Conservation (phyloP, 129 eudicot species). For the Flaveria brownii region DNA sequence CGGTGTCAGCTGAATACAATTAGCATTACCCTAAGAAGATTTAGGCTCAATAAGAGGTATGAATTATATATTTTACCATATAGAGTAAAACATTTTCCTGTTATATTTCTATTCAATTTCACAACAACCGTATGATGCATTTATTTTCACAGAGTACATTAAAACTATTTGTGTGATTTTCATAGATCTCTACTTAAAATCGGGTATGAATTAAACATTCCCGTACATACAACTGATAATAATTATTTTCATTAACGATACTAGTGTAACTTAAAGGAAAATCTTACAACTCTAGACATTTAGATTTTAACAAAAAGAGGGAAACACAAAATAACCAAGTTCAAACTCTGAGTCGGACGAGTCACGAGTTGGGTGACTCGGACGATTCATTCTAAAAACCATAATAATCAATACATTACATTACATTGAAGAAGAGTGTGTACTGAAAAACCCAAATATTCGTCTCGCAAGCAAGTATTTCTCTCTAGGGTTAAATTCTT, state of each 20-base stretch:
- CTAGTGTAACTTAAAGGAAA: background rate
- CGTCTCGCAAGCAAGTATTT: conserved; percentile 29
- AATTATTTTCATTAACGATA: no score
- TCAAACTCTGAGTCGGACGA: conserved; percentile 32
- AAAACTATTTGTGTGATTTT: no score
- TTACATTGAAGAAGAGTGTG: conserved; percentile 32
- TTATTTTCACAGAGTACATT: no score
- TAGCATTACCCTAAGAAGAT: background rate
- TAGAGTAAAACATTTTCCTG: background rate
- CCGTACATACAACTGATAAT: no score
- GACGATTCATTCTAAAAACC: conserved; percentile 29
- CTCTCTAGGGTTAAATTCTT: conserved; percentile 36
- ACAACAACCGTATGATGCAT: background rate
- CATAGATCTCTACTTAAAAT: no score
- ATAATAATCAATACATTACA: conserved; percentile 20
- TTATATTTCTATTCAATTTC: no score
- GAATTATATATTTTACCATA: background rate
- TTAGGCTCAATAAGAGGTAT: background rate
- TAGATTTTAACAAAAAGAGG: conserved; percentile 11
- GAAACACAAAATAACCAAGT: conserved; percentile 11
- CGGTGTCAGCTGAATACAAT: background rate
- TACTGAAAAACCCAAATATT: conserved; percentile 35
- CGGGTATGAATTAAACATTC: no score
- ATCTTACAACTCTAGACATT: background rate
- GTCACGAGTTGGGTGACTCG: conserved; percentile 31